Conservation (phyloP, 1,284 basidiomycete genomes). For the Athelia sp. region DNA sequence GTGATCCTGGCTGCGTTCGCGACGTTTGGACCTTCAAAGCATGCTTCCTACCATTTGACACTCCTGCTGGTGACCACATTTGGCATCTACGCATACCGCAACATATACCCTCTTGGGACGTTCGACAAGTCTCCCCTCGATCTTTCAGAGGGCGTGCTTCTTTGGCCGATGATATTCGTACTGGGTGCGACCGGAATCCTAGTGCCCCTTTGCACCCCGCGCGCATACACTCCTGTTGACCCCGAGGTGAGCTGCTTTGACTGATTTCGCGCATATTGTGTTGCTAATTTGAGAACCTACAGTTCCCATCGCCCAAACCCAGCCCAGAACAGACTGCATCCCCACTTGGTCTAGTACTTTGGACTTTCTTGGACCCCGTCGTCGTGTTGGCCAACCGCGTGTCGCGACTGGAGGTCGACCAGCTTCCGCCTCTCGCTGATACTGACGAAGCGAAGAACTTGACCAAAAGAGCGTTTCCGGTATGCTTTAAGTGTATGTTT, state of each 20-base stretch:
- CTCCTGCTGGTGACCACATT: neutral
- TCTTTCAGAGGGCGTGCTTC: neutral
- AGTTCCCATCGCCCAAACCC: neutral
- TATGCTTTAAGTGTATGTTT: neutral
- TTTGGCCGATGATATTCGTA: neutral
- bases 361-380: constrained; percentile 32
- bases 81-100: neutral
- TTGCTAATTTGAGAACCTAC: neutral
- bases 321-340: neutral
- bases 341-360: constrained; percentile 28
- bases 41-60: neutral
- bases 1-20: no score
- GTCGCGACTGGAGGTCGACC: neutral
- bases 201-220: neutral
- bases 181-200: neutral
- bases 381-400: constrained; percentile 18
- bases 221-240: neutral
- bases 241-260: neutral
- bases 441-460: neutral
- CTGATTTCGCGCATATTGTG: neutral
- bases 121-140: neutral
- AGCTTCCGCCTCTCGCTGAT: neutral
- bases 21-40: no score
- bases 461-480: neutral
- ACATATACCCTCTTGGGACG: neutral